Evolutionary conservation across 176 grass and related monocot genomes (phyloP), one percentile per base, ranked within the genome.

Genomic region (Dendrocalamus sinicus): DNA sequence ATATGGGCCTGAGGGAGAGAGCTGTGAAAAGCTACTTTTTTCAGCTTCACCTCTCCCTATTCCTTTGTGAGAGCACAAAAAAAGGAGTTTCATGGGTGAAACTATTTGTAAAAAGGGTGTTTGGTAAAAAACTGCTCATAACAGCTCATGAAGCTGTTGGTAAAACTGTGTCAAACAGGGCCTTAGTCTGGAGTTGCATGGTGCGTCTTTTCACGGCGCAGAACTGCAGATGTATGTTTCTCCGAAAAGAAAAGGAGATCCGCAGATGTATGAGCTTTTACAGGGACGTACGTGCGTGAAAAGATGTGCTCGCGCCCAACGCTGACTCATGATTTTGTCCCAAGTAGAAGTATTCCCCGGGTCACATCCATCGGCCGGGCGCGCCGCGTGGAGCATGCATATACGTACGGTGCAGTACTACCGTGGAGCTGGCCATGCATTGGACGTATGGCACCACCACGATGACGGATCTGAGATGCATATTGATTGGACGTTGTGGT

Each of bases 391-490:
- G 24, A 39, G 15, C 37, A 76, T 59, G 51, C 17, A 40, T 23
- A 20, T 9, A 37, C 12, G n/a, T 57, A 37, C 30, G 2, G n/a
- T 67, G 22, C 46, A 19, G 14, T 48, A 43, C 28, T 4, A 35
- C 1, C 2, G 22, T 32, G 17, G 24, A 43, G 15, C 51, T 12
- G 73, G 50, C 20, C 39, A 58, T n/a, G 32, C n/a, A 51, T 37
- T 17, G 58, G 12, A 8, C n/a, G 12, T 15, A 9, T 13, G 80
- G 86, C 55, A 16, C 86, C 80, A 72, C 80, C 80, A 83, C 80
- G 55, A 64, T 53, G 80, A 88, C 73, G 54, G 66, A 78, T 83
- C 32, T 32, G 65, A 63, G 73, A 71, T 16, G 72, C 63, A 5
- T n/a, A 71, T 43, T 88, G 55, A 83, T 88, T 51, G 47, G 43